These are phyloP conservation scores for Candida endomychidarum DNA, from an alignment of 805 yeast genomes.

Conservation along the genomic window DNA sequence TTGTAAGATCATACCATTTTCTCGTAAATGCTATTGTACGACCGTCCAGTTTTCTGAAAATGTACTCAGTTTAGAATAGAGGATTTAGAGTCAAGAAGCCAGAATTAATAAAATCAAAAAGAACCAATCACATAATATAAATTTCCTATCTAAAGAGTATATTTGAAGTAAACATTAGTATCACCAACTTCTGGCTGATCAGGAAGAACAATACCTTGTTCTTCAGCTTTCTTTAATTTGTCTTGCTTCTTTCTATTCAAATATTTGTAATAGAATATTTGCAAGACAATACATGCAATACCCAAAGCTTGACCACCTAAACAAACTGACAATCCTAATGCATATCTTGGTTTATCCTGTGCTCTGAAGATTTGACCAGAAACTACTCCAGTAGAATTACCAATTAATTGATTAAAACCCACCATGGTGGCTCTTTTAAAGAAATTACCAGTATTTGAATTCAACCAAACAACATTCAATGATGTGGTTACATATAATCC, in stretches of 20 bases:
- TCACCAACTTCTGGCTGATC: neutral
- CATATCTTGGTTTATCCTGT: slow-evolving; percentile 36
- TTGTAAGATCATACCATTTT: too few relatives aligned
- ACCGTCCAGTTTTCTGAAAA: too few relatives aligned
- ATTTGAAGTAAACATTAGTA: slow-evolving; percentile 1
- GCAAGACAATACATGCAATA: slow-evolving; percentile 29
- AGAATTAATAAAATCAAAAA: neutral
- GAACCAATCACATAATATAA: too few relatives aligned
- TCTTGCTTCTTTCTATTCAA: neutral
- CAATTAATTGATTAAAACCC: slow-evolving; percentile 22
- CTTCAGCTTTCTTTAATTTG: slow-evolving; percentile 1
- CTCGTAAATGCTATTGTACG: too few relatives aligned
- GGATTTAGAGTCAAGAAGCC: too few relatives aligned
- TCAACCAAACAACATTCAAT: slow-evolving; percentile 44
- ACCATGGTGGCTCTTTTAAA: slow-evolving; percentile 43
- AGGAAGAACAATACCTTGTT: neutral
- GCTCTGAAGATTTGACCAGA: slow-evolving; percentile 27
- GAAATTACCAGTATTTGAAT: slow-evolving; percentile 40
- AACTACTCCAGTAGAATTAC: slow-evolving; percentile 41
- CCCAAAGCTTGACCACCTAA: slow-evolving; percentile 38
- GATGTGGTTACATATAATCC: slow-evolving; percentile 39
- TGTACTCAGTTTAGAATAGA: too few relatives aligned
- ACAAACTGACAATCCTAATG: slow-evolving; percentile 41
- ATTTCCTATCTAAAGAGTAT: slow-evolving; percentile 1
- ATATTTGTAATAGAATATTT: neutral